These are phyloP conservation scores for Aspergillus novofumigatus DNA, from an alignment of 2,329 filamentous ascomycete species.

Conservation along the genomic window DNA sequence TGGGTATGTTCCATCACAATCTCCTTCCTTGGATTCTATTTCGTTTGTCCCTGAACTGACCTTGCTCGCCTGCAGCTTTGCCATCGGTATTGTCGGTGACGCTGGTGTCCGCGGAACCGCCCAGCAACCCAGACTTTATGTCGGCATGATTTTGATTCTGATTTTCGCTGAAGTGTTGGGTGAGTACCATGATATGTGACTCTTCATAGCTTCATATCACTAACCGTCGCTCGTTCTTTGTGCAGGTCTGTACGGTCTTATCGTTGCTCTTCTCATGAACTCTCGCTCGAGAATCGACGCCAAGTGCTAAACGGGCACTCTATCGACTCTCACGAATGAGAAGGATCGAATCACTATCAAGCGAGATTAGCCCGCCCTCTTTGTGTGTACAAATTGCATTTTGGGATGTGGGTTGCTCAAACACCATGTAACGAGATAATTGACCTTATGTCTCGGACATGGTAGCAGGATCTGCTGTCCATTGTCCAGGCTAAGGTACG, in stretches of 20 bases:
- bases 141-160: constrained; percentile 98
- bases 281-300: constrained; percentile 70
- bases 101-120: constrained; percentile 51
- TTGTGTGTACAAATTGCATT: constrained; percentile 4
- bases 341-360: constrained; percentile 9
- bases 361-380: constrained; percentile 3
- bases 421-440: constrained; percentile 3
- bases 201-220: not conserved
- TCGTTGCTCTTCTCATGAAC: constrained; percentile 99
- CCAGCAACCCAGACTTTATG: constrained; percentile 64
- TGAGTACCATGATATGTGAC: constrained; percentile 47
- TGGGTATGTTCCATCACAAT: constrained; percentile 41
- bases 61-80: constrained; percentile 52
- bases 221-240: not conserved
- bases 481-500: not conserved
- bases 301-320: constrained; percentile 49
- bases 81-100: constrained; percentile 74
- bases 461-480: not conserved
- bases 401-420: not conserved
- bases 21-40: not conserved
- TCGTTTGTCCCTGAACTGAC: constrained; percentile 9
- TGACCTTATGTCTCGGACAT: not conserved
- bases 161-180: constrained; percentile 99
- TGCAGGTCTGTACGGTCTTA: constrained; percentile 94
- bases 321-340: constrained; percentile 9